phyloP scores from a whole-genome alignment of 371 early-diverging fungal species.

The Mucor mucedo region DNA sequence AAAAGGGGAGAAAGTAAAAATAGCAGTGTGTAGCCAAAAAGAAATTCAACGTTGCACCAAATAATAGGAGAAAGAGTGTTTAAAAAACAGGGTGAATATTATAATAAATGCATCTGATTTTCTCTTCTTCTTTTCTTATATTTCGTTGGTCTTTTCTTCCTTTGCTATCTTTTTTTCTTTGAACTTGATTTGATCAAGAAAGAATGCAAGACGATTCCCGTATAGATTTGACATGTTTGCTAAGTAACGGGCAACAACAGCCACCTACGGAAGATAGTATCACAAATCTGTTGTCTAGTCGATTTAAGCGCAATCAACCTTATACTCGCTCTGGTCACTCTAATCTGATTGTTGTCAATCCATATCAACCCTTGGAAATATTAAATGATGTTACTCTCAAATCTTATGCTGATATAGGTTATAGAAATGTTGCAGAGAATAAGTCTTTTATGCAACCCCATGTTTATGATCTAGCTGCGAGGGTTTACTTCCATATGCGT shows the following conservation, averaged over 20 bases:
- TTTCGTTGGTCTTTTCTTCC: conserved; percentile 8
- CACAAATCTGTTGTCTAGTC: conserved; percentile 55
- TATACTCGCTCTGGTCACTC: conserved; percentile 67
- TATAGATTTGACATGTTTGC: conserved; percentile 50
- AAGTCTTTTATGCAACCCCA: conserved; percentile 58
- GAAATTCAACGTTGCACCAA: conserved; percentile 20
- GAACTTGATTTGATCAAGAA: not conserved
- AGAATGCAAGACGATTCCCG: conserved; percentile 57
- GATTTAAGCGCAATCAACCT: conserved; percentile 59
- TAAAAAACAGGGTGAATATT: conserved; percentile 1
- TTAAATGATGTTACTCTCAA: conserved; percentile 59
- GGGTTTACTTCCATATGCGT: conserved; percentile 79
- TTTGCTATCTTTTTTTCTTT: conserved; percentile 11
- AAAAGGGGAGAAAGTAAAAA: conserved; percentile 5
- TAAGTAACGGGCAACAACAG: conserved; percentile 37
- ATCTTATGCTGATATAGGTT: conserved; percentile 62
- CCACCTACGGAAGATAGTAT: conserved; percentile 61
- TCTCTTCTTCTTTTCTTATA: not conserved
- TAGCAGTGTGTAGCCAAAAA: not conserved
- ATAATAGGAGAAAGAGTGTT: conserved; percentile 2
- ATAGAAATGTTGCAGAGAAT: conserved; percentile 51
- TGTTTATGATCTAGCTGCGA: conserved; percentile 67
- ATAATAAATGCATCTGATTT: conserved; percentile 1
- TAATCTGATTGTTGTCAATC: conserved; percentile 65
- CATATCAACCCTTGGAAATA: conserved; percentile 56